Base-by-base conservation (phyloP, 306 rosid species). In the apple (Malus domestica) region DNA sequence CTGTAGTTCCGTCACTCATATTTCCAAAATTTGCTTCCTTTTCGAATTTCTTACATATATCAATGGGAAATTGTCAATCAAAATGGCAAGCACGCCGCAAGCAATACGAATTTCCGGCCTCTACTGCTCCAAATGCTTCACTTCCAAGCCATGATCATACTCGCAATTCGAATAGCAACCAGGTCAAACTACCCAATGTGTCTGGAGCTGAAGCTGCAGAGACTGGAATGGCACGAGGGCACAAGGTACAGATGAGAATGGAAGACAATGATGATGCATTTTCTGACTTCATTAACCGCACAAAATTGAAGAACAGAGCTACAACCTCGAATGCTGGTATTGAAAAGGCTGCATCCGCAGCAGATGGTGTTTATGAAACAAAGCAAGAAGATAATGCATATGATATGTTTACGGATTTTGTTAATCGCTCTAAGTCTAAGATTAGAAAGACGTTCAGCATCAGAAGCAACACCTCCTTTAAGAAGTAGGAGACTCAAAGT, bases 371-470 rank as follows among this genome's bases (percentile, higher is more conserved):
- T 72, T 29, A 33, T 23, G 78, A 45, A 71, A 55, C 67, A 60
- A 71, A 52, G 49, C 57, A 75, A 70, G 71, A 59, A 5, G 79
- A 74, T 68, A n/a, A 44, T 61, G 67, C 10, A 35, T 61, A 75
- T 10, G 83, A 69, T 15, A 23, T 33, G n/a, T 81, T 81, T 22
- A 46, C 30, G n/a, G 81, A 64, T 49, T 81, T 72, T 77, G 51
- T 81, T 19, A 60, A 67, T 20, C 81, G 76, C 3, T 4, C 85
- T 30, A 81, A 77, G 75, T 15, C 63, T 23, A 81, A 60, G 68
- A 77, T 81, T 59, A 59, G 79, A 27, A 77, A 72, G 81, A 33
- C 81, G 58, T 77, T 81, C 20, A 72, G 79, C 38, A 29, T 81
- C 52, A 58, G 27, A 59, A 77, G 19, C 58, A 66, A 46, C 40